Conservation (phyloP, 495 filamentous ascomycete species). For the Hypoxylon trugodes region DNA sequence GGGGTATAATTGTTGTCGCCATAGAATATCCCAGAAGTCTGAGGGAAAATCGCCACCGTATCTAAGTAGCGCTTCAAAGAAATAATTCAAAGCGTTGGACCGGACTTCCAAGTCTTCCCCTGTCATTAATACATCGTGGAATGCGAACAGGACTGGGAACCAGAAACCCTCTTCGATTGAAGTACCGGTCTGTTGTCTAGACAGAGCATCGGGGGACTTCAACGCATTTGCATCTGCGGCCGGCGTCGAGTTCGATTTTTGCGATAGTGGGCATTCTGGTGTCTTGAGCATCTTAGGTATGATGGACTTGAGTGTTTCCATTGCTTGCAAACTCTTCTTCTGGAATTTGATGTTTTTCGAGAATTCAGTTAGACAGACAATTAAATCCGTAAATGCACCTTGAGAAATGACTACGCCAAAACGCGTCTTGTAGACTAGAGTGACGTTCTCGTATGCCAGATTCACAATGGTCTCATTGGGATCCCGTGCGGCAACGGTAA, state of each 20-base stretch:
- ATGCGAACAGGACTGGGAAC: slow-evolving; percentile 97
- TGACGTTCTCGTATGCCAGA: slow-evolving; percentile 94
- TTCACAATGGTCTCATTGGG: slow-evolving; percentile 96
- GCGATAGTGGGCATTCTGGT: slow-evolving; percentile 91
- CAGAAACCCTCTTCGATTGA: slow-evolving; percentile 96
- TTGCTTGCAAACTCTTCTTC: slow-evolving; percentile 96
- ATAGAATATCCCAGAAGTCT: slow-evolving; percentile 98
- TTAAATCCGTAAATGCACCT: slow-evolving; percentile 93
- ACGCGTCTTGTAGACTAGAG: slow-evolving; percentile 96
- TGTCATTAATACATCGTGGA: slow-evolving; percentile 99
- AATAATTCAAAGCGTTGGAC: slow-evolving; percentile 91
- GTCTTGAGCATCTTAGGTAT: slow-evolving; percentile 94
- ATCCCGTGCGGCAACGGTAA: slow-evolving; percentile 93
- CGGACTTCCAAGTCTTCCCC: slow-evolving; percentile 98
- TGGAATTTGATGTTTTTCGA: slow-evolving; percentile 98
- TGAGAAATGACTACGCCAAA: slow-evolving; percentile 97
- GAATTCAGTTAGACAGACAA: slow-evolving; percentile 97
- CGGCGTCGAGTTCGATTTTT: slow-evolving; percentile 48
- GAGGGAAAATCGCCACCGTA: slow-evolving; percentile 92
- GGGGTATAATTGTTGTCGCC: slow-evolving; percentile 93
- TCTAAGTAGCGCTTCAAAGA: slow-evolving; percentile 90
- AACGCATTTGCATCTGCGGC: slow-evolving; percentile 42
- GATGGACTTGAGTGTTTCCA: slow-evolving; percentile 90
- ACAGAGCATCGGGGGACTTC: slow-evolving; percentile 45
- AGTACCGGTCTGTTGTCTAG: slow-evolving; percentile 59